These are phyloP conservation scores for Picea abies DNA, from an alignment of 83 land plant genomes.

Conservation along the genomic window DNA sequence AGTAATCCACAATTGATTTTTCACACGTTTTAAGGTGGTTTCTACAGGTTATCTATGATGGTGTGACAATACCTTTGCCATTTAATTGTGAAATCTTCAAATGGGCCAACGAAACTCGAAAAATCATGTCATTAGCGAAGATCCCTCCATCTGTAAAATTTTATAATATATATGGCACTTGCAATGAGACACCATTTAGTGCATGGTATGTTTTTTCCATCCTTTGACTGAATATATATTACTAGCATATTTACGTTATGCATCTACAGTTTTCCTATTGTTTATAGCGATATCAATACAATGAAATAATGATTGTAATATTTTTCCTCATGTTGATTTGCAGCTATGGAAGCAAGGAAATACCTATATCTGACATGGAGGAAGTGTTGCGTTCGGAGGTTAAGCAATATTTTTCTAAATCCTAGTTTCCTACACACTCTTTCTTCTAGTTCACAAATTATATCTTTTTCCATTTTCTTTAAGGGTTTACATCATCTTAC, in stretches of 20 bases:
- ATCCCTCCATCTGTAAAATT: constrained; percentile 71
- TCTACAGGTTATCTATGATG: constrained; percentile 59
- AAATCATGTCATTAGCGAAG: constrained; percentile 55
- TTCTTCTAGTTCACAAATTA: background rate
- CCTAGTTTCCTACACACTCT: background rate
- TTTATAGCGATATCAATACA: background rate
- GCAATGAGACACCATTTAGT: constrained; percentile 71
- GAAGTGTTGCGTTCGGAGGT: constrained; percentile 66
- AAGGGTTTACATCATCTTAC: background rate
- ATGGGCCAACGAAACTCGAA: constrained; percentile 77
- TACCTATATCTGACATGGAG: constrained; percentile 58
- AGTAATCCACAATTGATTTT: background rate
- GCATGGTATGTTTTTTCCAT: constrained; percentile 58
- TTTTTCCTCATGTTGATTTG: constrained; percentile 14
- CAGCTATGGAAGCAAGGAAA: constrained; percentile 91
- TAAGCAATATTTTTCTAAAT: background rate
- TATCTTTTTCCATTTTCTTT: background rate
- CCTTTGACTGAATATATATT: background rate
- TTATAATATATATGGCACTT: constrained; percentile 83
- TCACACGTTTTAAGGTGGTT: background rate
- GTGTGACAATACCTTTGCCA: constrained; percentile 57
- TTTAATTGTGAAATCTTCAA: constrained; percentile 70
- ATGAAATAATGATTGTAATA: background rate
- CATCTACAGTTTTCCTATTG: background rate
- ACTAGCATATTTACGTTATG: background rate